phyloP scores from a whole-genome alignment of 2,329 filamentous ascomycete species.

The Scytalidium sp. region DNA sequence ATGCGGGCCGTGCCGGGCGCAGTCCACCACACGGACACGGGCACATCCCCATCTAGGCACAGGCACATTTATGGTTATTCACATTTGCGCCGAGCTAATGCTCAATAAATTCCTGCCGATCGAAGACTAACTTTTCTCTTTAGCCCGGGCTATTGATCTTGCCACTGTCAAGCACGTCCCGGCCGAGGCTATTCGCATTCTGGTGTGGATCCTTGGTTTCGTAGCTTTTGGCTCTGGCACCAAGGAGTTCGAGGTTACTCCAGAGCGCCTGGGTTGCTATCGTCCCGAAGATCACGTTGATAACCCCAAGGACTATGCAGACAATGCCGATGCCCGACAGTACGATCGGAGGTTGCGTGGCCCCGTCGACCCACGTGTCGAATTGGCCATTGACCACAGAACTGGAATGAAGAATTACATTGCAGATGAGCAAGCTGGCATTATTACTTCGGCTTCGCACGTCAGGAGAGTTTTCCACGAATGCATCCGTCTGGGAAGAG shows the following conservation, averaged over 20 bases:
- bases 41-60: too few relatives aligned
- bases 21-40: too few relatives aligned
- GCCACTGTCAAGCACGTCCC: slow-evolving; percentile 89
- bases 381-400: slow-evolving; percentile 73
- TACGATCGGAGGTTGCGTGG: slow-evolving; percentile 81
- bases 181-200: slow-evolving; percentile 83
- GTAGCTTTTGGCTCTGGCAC: slow-evolving; percentile 83
- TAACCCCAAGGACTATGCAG: slow-evolving; percentile 78
- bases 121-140: neutral
- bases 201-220: slow-evolving; percentile 87
- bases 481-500: slow-evolving; percentile 77
- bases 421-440: slow-evolving; percentile 73
- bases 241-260: slow-evolving; percentile 81
- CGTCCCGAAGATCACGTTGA: slow-evolving; percentile 82
- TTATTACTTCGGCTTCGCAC: slow-evolving; percentile 78
- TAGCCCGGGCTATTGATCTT: slow-evolving; percentile 82
- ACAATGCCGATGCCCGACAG: slow-evolving; percentile 79
- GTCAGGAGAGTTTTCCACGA: slow-evolving; percentile 70
- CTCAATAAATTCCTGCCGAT: neutral
- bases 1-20: too few relatives aligned
- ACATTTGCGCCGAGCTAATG: neutral
- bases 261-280: slow-evolving; percentile 76
- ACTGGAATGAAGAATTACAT: slow-evolving; percentile 93
- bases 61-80: too few relatives aligned
- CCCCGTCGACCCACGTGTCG: slow-evolving; percentile 73